These are phyloP conservation scores for Mycena polygramma DNA, from an alignment of 768 basidiomycete genomes.

Conservation along the genomic window DNA sequence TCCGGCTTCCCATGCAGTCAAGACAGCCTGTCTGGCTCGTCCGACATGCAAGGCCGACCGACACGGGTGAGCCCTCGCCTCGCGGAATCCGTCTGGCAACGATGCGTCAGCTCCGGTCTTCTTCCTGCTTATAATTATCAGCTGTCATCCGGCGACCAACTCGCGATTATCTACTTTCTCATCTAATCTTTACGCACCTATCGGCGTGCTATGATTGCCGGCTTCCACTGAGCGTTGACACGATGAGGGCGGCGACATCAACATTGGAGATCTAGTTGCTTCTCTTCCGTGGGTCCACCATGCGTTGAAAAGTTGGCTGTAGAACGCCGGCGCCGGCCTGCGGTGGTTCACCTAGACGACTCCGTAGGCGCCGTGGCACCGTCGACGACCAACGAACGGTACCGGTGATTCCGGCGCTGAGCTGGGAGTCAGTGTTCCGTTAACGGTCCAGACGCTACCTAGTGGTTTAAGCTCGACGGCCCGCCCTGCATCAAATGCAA, in stretches of 20 bases:
- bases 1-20: not conserved
- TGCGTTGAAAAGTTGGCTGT: not conserved
- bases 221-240: not conserved
- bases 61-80: not conserved
- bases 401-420: too few relatives aligned
- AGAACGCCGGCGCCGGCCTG: conserved; percentile 5
- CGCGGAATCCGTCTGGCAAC: too few relatives aligned
- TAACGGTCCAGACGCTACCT: too few relatives aligned
- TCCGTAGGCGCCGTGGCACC: not conserved
- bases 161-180: not conserved
- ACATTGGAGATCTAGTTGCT: not conserved
- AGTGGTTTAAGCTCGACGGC: too few relatives aligned
- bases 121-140: not conserved
- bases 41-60: conserved; percentile 13
- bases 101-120: not conserved
- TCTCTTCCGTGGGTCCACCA: not conserved
- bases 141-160: not conserved
- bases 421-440: too few relatives aligned
- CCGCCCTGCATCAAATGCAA: too few relatives aligned
- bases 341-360: conserved; percentile 3
- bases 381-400: too few relatives aligned
- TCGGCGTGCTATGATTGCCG: not conserved
- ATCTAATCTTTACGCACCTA: not conserved
- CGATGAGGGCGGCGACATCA: not conserved
- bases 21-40: not conserved